Evolutionary conservation across 2,329 filamentous ascomycete genomes (phyloP).

Genomic region (Clonostachys solani): DNA sequence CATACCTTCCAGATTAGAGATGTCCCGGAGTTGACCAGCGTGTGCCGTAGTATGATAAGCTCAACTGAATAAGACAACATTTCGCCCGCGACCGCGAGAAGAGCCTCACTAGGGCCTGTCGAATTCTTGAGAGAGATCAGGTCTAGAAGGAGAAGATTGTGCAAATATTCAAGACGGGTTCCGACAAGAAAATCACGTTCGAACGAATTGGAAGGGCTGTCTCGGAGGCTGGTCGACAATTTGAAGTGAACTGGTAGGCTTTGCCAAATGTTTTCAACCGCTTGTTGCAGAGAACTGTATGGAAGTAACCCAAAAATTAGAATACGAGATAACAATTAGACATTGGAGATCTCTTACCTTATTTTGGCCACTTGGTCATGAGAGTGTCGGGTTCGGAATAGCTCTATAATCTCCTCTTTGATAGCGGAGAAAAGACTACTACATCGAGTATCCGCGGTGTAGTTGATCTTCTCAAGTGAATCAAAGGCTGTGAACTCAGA

Average conservation of each 20-base stretch:
- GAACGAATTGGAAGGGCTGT: not conserved
- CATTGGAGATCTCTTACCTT: too few species aligned
- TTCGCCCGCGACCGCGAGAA: not conserved
- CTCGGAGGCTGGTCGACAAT: not conserved
- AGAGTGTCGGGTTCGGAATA: not conserved
- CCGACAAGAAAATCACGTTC: not conserved
- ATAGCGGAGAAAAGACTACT: not conserved
- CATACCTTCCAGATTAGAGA: conserved; percentile 1
- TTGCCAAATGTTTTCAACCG: not conserved
- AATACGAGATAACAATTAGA: too few species aligned
- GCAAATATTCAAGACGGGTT: not conserved
- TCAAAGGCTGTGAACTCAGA: too few species aligned
- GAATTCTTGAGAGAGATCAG: not conserved
- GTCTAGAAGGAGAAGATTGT: not conserved
- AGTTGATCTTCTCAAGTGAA: not conserved
- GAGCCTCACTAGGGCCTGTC: not conserved
- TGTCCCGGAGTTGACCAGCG: not conserved
- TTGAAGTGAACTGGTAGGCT: not conserved
- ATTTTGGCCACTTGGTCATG: too few species aligned
- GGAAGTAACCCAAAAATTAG: too few species aligned
- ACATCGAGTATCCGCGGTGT: not conserved
- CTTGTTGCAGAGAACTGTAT: not conserved
- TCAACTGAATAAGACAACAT: not conserved
- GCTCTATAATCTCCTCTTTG: not conserved
- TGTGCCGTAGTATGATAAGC: not conserved